Evolutionary conservation across 176 grass and related monocot genomes (phyloP).

Genomic region (Rhynchospora pubera): DNA sequence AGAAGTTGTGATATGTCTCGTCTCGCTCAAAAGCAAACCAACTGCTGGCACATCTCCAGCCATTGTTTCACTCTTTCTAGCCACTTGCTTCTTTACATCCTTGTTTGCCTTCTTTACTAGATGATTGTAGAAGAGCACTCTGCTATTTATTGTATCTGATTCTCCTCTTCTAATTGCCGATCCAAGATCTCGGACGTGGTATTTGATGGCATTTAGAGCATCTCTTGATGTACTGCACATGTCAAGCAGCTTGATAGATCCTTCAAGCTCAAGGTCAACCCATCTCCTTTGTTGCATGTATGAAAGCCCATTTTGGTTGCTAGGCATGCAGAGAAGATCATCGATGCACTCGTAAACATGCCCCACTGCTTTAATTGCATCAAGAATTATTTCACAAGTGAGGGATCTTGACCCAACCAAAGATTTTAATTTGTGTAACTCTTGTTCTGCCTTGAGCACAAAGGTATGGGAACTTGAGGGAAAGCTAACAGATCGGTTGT

Average conservation of each 20-base stretch:
- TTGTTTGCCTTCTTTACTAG: constrained; percentile 45
- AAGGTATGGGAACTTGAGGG: background rate
- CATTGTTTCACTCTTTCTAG: constrained; percentile 25
- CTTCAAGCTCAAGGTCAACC: constrained; percentile 25
- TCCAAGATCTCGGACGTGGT: constrained; percentile 31
- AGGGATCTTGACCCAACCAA: constrained; percentile 2
- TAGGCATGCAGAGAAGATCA: constrained; percentile 22
- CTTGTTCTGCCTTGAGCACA: constrained; percentile 27
- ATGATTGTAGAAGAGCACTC: constrained; percentile 20
- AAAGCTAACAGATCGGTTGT: constrained; percentile 26
- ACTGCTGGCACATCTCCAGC: background rate
- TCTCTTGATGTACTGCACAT: constrained; percentile 40
- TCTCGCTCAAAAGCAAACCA: background rate
- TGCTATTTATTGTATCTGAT: constrained; percentile 16
- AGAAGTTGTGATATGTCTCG: constrained; percentile 4
- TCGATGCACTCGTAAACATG: constrained; percentile 24
- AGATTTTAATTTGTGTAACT: constrained; percentile 18
- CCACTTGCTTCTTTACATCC: constrained; percentile 32
- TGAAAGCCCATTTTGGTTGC: constrained; percentile 38
- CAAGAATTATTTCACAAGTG: background rate
- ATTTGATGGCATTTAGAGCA: constrained; percentile 30
- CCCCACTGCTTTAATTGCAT: constrained; percentile 3
- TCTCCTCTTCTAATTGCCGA: constrained; percentile 31
- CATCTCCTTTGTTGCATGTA: constrained; percentile 26
- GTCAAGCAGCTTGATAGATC: constrained; percentile 8